Evolutionary conservation across 139 green algal genomes (phyloP), one percentile per base, ranked within the genome.

Genomic region (Yamagishiella unicocca): DNA sequence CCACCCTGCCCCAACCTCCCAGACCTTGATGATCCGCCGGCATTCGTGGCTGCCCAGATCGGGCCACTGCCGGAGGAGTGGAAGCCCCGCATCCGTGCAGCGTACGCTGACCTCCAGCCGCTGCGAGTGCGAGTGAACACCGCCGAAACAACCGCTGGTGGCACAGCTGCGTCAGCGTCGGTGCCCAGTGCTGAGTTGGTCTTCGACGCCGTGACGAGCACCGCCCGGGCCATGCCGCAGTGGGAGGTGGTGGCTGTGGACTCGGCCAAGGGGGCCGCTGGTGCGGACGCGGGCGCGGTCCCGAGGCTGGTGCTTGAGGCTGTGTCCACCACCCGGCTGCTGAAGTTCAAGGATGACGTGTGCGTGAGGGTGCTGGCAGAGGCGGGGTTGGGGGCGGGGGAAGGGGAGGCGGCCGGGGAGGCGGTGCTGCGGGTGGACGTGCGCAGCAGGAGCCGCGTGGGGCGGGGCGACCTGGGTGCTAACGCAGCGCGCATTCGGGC

Each of bases 321-420:
- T 0, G 61, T 93, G 8, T 80, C 90, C 10, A 89, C 77, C n/a
- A 95, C 92, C 2, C 29, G 42, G 4, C 55, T 95, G 10, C 33
- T 93, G 71, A 70, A 84, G 4, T 95, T 93, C 88, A 89, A 88
- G 53, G 91, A 95, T 38, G 92, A 94, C 58, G 84, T 92, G 29
- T 64, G 91, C 4, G 31, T 90, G 3, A 27, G 88, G 42, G 4
- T 92, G 22, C 55, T n/a, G 67, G 76, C 54, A 24, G 46, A 58
- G 61, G 77, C 17, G 35, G 80, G 33, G 61, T 27, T 3, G 46
- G 37, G 6, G 29, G 22, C 58, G 55, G 79, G 29, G 75, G 29
- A n/a, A n/a, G n/a, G 21, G 42, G 68, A 24, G 50, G 80, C 62
- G 43, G 58, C 14, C 22, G 33, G 40, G 9, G 42, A 5, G 8